phyloP scores from a whole-genome alignment of 1,139 yeast species.

The Kurtzmaniella natalensis region DNA sequence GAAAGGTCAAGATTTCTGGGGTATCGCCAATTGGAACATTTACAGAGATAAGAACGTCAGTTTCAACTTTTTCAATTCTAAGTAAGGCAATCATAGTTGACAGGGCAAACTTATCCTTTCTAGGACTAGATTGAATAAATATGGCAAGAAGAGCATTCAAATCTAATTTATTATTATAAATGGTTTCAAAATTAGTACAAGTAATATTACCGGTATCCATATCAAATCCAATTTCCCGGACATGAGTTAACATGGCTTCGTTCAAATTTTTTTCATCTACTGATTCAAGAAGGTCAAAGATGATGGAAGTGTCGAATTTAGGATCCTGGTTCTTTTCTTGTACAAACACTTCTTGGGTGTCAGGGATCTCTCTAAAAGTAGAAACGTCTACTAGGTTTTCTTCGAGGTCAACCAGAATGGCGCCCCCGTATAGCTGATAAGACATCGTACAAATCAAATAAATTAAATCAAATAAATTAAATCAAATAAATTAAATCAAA shows the following conservation, averaged over 20 bases:
- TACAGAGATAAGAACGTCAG: conserved; percentile 62
- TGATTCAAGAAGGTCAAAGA: conserved; percentile 67
- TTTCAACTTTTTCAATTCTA: conserved; percentile 44
- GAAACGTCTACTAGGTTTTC: conserved; percentile 65
- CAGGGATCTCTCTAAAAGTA: conserved; percentile 72
- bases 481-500: no score
- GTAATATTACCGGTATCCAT: background rate
- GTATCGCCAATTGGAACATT: conserved; percentile 40
- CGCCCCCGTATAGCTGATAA: conserved; percentile 64
- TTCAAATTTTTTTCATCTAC: conserved; percentile 36
- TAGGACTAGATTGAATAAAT: conserved; percentile 6
- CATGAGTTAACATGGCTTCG: conserved; percentile 36
- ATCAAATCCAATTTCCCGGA: conserved; percentile 30
- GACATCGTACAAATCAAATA: no score
- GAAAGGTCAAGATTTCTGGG: background rate
- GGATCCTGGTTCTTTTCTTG: conserved; percentile 25
- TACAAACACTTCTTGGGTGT: conserved; percentile 82
- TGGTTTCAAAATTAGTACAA: background rate
- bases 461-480: no score
- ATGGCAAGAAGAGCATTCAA: conserved; percentile 2
- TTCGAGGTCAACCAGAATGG: conserved; percentile 56
- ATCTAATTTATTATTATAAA: conserved; percentile 1
- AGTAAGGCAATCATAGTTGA: conserved; percentile 50
- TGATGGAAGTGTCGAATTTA: conserved; percentile 53
- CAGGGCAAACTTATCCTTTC: conserved; percentile 21